Conservation (phyloP, 2,329 filamentous ascomycete species). For the Podosphaera leucotricha region DNA sequence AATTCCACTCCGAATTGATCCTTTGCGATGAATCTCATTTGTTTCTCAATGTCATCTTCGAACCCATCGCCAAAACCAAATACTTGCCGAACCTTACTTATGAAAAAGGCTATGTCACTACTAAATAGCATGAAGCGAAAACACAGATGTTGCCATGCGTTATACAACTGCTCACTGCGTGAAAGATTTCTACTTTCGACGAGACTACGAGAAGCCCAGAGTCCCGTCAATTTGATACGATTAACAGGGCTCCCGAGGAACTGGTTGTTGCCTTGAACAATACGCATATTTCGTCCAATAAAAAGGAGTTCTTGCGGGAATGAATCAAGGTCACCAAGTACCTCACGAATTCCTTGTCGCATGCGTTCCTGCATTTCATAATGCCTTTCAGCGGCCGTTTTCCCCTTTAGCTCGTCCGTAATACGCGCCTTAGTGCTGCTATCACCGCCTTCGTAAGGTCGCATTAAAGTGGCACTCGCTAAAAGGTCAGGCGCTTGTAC, state of each 20-base stretch:
- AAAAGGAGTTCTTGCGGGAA: constrained; percentile 51
- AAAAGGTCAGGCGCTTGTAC: constrained; percentile 78
- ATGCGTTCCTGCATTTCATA: constrained; percentile 57
- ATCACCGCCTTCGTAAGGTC: constrained; percentile 74
- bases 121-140: constrained; percentile 56
- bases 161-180: constrained; percentile 35
- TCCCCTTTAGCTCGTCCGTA: constrained; percentile 25
- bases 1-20: constrained; percentile 71
- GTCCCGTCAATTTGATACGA: constrained; percentile 76
- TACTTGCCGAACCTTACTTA: constrained; percentile 52
- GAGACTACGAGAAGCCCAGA: constrained; percentile 71
- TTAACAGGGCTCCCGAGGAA: constrained; percentile 55
- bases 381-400: constrained; percentile 31
- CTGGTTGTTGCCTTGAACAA: constrained; percentile 53
- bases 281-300: constrained; percentile 47
- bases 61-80: constrained; percentile 60
- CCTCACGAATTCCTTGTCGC: constrained; percentile 37
- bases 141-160: constrained; percentile 56
- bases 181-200: constrained; percentile 47
- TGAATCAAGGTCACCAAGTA: constrained; percentile 43
- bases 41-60: constrained; percentile 79
- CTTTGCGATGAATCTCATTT: constrained; percentile 70
- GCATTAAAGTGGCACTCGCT: constrained; percentile 69
- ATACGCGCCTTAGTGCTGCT: constrained; percentile 40
- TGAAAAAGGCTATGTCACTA: constrained; percentile 66